Evolutionary conservation across 371 early-diverging fungal species (phyloP).

Genomic region (Mortierella sp.): DNA sequence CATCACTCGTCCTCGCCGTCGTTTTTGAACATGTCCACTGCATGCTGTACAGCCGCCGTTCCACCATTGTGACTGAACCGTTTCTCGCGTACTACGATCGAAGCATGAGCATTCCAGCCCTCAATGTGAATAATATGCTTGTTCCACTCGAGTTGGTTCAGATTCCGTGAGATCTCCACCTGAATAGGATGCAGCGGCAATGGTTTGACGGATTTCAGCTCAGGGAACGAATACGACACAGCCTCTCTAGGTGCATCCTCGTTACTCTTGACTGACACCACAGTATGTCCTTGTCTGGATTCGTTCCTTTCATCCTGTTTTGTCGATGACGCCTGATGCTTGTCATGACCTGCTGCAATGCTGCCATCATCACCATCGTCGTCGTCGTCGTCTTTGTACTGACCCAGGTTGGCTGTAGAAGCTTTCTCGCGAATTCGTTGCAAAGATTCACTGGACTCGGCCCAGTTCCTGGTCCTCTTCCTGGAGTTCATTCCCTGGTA

Average conservation of each 20-base stretch:
- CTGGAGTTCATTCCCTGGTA: constrained; percentile 35
- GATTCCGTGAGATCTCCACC: constrained; percentile 29
- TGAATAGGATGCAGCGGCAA: constrained; percentile 26
- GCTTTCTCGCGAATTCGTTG: constrained; percentile 14
- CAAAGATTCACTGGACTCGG: constrained; percentile 3
- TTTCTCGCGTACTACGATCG: constrained; percentile 44
- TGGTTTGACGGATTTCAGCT: constrained; percentile 25
- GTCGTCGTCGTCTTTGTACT: constrained; percentile 14
- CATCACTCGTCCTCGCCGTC: constrained; percentile 45
- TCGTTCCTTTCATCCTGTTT: neutral
- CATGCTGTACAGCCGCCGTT: constrained; percentile 37
- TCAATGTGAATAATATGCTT: constrained; percentile 46
- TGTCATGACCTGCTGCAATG: too few species aligned
- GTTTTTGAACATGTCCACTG: constrained; percentile 40
- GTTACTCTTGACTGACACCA: neutral
- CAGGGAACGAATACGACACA: constrained; percentile 38
- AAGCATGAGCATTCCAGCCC: constrained; percentile 41
- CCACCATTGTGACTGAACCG: constrained; percentile 39
- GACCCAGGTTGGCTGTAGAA: constrained; percentile 7
- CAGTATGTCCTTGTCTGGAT: constrained; percentile 7
- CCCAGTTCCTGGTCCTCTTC: constrained; percentile 29
- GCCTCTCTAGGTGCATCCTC: neutral
- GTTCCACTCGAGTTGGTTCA: constrained; percentile 38
- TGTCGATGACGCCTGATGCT: neutral
- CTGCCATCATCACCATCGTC: neutral